Conservation (phyloP, 2,329 filamentous ascomycete species). For the Colletotrichum horii region DNA sequence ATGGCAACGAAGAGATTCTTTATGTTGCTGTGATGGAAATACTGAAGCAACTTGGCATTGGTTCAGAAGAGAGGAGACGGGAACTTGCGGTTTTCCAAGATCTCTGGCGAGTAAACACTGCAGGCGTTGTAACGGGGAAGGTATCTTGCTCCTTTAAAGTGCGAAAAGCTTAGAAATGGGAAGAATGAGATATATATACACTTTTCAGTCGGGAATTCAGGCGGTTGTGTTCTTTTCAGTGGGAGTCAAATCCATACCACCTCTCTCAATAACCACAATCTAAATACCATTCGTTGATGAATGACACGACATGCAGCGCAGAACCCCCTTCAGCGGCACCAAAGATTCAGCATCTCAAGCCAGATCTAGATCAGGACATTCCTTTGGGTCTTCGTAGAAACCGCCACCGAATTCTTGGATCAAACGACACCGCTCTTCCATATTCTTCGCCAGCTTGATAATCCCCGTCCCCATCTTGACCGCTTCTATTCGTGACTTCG, state of each 20-base stretch:
- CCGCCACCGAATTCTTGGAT: not conserved
- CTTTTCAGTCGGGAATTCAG: not conserved
- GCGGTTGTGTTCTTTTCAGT: not conserved
- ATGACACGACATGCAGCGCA: not conserved
- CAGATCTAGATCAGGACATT: not conserved
- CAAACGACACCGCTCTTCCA: not conserved
- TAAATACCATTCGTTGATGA: not conserved
- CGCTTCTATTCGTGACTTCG: not conserved
- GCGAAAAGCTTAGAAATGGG: not conserved
- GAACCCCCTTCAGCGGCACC: not conserved
- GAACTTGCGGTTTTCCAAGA: rapidly evolving
- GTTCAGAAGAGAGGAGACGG: not conserved
- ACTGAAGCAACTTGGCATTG: not conserved
- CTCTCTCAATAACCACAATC: not conserved
- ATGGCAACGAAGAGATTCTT: not conserved
- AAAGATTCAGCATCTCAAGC: not conserved
- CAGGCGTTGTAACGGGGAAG: not conserved
- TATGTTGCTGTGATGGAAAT: not conserved
- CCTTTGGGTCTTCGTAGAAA: not conserved
- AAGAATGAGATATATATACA: not conserved
- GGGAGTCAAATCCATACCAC: not conserved
- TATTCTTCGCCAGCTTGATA: not conserved
- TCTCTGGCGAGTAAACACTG: not conserved
- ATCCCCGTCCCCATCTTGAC: not conserved
- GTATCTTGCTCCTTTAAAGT: not conserved